These are phyloP conservation scores for Daldinia sp. DNA, from an alignment of 2,329 filamentous ascomycete species.

Conservation along the genomic window DNA sequence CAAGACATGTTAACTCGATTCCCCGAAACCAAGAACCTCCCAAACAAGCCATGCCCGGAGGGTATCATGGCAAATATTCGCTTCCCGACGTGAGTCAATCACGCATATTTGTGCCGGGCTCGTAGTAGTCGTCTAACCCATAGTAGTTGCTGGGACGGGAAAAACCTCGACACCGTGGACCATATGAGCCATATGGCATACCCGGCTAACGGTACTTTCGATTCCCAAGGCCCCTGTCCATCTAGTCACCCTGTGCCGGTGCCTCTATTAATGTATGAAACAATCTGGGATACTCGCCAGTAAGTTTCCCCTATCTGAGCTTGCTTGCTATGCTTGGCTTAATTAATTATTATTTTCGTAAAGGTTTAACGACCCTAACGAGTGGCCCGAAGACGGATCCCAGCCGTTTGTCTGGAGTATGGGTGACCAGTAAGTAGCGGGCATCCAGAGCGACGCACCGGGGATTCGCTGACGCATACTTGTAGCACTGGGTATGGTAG, in stretches of 20 bases:
- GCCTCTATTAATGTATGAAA: constrained; percentile 52
- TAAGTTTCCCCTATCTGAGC: neutral
- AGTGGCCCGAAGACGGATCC: constrained; percentile 50
- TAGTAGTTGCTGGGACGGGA: constrained; percentile 55
- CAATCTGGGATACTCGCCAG: constrained; percentile 49
- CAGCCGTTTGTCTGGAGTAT: constrained; percentile 49
- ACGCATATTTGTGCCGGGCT: neutral
- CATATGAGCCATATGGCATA: constrained; percentile 55
- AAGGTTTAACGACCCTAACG: constrained; percentile 49
- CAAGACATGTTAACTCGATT: constrained; percentile 49
- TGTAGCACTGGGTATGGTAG: constrained; percentile 47
- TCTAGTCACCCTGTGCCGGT: constrained; percentile 50
- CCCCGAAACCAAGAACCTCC: constrained; percentile 51
- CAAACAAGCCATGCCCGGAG: constrained; percentile 50
- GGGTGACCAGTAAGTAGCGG: constrained; percentile 40
- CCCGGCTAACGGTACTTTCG: constrained; percentile 49
- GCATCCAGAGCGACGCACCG: neutral
- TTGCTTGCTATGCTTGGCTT: neutral
- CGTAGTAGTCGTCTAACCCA: constrained; percentile 48
- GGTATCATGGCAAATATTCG: constrained; percentile 55
- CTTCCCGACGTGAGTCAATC: constrained; percentile 56
- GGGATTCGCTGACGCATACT: neutral
- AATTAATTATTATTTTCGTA: neutral
- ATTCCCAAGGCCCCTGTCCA: constrained; percentile 49
- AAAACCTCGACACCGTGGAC: constrained; percentile 53